Evolutionary conservation across 495 filamentous ascomycete genomes (phyloP), one percentile per base, ranked within the genome.

Genomic region (Neurospora tetrasperma): DNA sequence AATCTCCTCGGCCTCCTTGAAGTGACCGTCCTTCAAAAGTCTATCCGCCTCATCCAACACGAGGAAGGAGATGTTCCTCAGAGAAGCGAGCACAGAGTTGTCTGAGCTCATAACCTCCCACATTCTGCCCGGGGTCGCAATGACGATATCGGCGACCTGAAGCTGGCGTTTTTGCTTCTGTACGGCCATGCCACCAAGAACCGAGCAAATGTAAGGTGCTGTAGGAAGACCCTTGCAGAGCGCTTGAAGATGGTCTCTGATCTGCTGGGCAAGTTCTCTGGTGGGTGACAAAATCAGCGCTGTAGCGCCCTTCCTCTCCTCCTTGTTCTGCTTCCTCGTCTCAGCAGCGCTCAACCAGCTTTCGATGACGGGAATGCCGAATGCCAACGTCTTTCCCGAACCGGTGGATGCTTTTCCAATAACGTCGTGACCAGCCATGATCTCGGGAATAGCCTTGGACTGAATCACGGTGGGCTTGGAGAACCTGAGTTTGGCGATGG

Each of bases 21-120:
- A 99, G 78, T 97, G 91, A 4, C 96, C 96, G 78, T 97, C 91
- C 72, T 94, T 96, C 46, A 99, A 83, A 43, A 99, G 85, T 70
- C 96, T 87, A 84, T 99, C 96, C 0, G 96, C 96, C 83, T 99
- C 96, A 77, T 99, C 96, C 5, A 99, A 86, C 0, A 98, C 94
- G 3, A 99, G 84, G 75, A 94, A 98, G 68, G 88, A 86, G 48
- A 97, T 90, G 16, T 83, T 78, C 75, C 87, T 88, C 73, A 98
- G 88, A n/a, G 86, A 87, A 2, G 84, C 81, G 89, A 84, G 73
- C 84, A 84, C 72, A n/a, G 82, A 75, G 20, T 75, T 80, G 74
- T 80, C 83, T n/a, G 85, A 80, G 79, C 91, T 93, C 42, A 98
- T 87, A 35, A 98, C 89, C 78, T 99, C 96, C 96, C 96, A 99